Evolutionary conservation across 352 stramenopile genomes (phyloP).

Genomic region (Phytophthora hybrid): DNA sequence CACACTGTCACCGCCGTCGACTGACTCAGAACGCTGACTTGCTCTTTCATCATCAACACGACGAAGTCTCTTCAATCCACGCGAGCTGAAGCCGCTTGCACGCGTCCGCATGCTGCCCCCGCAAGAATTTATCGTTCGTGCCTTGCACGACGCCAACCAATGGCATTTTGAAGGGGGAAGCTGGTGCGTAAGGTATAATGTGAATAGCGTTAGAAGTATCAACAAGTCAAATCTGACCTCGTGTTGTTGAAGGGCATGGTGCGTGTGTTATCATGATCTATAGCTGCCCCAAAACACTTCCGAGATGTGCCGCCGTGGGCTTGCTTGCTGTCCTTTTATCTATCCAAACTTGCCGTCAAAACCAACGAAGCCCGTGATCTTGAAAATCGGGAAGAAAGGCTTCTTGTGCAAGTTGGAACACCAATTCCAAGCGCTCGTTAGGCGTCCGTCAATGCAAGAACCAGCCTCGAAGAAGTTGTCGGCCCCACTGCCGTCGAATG

Average conservation of each 20-base stretch:
- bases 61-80: no score
- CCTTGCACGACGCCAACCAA: no score
- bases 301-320: not conserved
- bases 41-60: no score
- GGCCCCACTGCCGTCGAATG: constrained; percentile 95
- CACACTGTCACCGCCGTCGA: no score
- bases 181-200: constrained; percentile 26
- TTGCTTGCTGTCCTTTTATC: constrained; percentile 11
- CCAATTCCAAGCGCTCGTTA: constrained; percentile 98
- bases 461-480: constrained; percentile 97
- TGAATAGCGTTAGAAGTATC: constrained; percentile 30
- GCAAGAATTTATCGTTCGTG: no score
- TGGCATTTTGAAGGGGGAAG: constrained; percentile 27
- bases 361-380: constrained; percentile 95
- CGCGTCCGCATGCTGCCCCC: no score
- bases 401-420: constrained; percentile 95
- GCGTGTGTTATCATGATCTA: constrained; percentile 20
- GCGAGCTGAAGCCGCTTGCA: no score
- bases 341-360: constrained; percentile 97
- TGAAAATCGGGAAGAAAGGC: constrained; percentile 96
- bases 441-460: constrained; percentile 96
- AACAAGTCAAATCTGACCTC: constrained; percentile 17
- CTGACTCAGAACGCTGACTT: no score
- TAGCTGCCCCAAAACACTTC: constrained; percentile 11
- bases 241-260: constrained; percentile 20